Percentiles rank a stretch among this genome's conserved stretches.
These are phyloP conservation scores for Musa schizocarpa DNA, from an alignment of 176 grass and related monocot genomes.

Conservation along the genomic window DNA sequence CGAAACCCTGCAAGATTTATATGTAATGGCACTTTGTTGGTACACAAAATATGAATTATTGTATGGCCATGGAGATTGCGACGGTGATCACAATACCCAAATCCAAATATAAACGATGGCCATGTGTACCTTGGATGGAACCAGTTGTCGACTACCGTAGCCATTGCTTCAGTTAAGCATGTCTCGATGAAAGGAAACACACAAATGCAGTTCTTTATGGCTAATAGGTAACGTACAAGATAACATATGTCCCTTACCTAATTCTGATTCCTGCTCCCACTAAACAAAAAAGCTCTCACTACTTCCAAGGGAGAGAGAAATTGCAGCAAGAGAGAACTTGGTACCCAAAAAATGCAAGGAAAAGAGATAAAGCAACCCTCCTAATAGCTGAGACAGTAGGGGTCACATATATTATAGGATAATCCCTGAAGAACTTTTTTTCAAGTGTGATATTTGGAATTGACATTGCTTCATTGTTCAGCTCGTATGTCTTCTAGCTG, in stretches of 20 bases:
- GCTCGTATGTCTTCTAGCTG: too few relatives aligned
- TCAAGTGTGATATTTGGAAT: too few relatives aligned
- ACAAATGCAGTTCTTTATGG: not conserved
- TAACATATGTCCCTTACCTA: not conserved
- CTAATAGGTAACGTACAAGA: not conserved
- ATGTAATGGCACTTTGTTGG: too few relatives aligned
- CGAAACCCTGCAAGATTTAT: too few relatives aligned
- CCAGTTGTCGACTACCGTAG: too few relatives aligned
- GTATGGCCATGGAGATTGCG: too few relatives aligned
- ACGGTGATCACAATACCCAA: not conserved
- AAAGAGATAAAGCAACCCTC: not conserved
- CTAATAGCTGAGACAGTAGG: too few relatives aligned
- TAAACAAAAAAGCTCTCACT: not conserved
- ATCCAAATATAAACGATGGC: not conserved
- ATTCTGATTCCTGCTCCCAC: not conserved
- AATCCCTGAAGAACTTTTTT: too few relatives aligned
- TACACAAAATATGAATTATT: too few relatives aligned
- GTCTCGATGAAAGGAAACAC: conserved; percentile 2
- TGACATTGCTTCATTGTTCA: too few relatives aligned
- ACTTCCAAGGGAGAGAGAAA: not conserved
- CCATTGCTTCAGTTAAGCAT: not conserved
- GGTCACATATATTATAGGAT: too few relatives aligned
- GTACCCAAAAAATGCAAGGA: not conserved
- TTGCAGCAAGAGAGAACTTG: not conserved
- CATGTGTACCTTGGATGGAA: not conserved